phyloP scores from a whole-genome alignment of 2,329 filamentous ascomycete species.

The Aspergillus caelatus region DNA sequence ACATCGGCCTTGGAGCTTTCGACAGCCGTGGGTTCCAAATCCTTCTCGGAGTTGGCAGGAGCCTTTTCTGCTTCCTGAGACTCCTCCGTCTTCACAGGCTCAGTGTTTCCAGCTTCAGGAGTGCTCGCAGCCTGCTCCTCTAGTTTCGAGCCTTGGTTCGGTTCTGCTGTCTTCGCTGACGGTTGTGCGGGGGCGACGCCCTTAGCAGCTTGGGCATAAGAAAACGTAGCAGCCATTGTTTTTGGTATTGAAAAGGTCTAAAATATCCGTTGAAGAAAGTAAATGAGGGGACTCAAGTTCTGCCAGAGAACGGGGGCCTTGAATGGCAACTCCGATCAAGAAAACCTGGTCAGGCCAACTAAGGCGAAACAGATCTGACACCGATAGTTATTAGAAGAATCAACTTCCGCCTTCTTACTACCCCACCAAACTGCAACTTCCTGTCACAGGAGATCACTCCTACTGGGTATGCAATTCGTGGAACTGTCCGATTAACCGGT shows the following conservation, averaged over 20 bases:
- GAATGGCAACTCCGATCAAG: constrained; percentile 25
- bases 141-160: constrained; percentile 31
- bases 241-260: constrained; percentile 16
- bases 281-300: constrained; percentile 21
- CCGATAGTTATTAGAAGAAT: constrained; percentile 28
- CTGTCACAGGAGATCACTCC: constrained; percentile 26
- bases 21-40: constrained; percentile 36
- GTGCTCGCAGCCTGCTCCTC: constrained; percentile 34
- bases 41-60: constrained; percentile 32
- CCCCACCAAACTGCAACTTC: constrained; percentile 32
- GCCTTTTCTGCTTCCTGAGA: constrained; percentile 43
- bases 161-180: constrained; percentile 45
- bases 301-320: constrained; percentile 30
- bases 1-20: constrained; percentile 32
- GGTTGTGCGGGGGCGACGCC: constrained; percentile 62
- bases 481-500: constrained; percentile 10
- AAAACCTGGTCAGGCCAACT: constrained; percentile 24
- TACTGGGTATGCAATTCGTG: constrained; percentile 19
- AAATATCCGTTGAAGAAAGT: constrained; percentile 23
- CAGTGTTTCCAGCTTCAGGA: constrained; percentile 35
- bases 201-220: constrained; percentile 94
- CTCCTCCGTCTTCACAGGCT: constrained; percentile 51
- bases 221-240: constrained; percentile 65
- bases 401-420: constrained; percentile 31
- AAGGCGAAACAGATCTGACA: constrained; percentile 30